These are phyloP conservation scores for Microdochium trichocladiopsis DNA, from an alignment of 2,329 filamentous ascomycete genomes.

Conservation along the genomic window DNA sequence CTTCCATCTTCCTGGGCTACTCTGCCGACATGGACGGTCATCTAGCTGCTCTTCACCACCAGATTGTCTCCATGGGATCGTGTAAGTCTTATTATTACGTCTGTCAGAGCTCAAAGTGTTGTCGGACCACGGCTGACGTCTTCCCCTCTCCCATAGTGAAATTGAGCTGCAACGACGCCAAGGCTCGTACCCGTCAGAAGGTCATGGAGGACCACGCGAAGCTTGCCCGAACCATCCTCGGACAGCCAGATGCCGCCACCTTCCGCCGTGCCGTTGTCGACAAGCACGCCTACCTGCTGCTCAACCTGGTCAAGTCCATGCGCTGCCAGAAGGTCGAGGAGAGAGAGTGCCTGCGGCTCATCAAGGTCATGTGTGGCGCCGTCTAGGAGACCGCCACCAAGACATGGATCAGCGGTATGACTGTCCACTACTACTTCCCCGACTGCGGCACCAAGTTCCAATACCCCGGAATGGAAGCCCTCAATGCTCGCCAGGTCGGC, in stretches of 20 bases:
- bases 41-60: conserved; percentile 15
- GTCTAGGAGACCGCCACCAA: conserved; percentile 18
- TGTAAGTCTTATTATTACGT: not conserved
- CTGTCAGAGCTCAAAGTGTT: too few species aligned
- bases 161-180: conserved; percentile 2
- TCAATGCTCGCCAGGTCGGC: conserved; percentile 13
- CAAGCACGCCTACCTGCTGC: conserved; percentile 13
- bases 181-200: conserved; percentile 9
- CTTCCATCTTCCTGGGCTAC: conserved; percentile 19
- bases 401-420: conserved; percentile 20
- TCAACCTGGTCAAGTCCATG: conserved; percentile 15
- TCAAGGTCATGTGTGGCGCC: conserved; percentile 14
- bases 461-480: conserved; percentile 15
- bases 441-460: conserved; percentile 16
- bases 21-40: conserved; percentile 15
- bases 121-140: not conserved
- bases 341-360: conserved; percentile 7
- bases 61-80: conserved; percentile 10
- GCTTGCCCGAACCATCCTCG: conserved; percentile 13
- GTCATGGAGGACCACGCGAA: conserved; percentile 21
- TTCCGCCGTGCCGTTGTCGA: conserved; percentile 13
- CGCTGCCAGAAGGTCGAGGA: conserved; percentile 8
- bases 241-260: not conserved
- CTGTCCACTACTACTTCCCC: conserved; percentile 21
- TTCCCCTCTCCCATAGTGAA: not conserved